A percentile compares a stretch with the other conserved stretches of the same genome.
Evolutionary conservation across 1,284 basidiomycete genomes (phyloP).

Genomic region (Volvariella volvacea): DNA sequence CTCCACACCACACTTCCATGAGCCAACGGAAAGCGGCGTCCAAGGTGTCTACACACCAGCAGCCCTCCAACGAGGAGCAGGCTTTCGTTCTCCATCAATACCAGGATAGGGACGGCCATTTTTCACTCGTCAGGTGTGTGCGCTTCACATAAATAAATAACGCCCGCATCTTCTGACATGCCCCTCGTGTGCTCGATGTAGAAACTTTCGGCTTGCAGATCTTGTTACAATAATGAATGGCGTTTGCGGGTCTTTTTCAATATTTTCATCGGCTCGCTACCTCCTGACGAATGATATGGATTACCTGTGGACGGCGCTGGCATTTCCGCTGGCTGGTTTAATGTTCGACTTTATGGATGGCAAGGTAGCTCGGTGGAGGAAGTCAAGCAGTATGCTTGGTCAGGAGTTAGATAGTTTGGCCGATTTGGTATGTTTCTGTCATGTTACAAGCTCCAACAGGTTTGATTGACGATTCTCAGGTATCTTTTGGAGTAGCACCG

Average conservation of each 20-base stretch:
- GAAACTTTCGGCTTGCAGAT: conserved; percentile 97
- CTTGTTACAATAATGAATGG: conserved; percentile 99
- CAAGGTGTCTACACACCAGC: neutral
- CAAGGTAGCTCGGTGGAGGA: conserved; percentile 96
- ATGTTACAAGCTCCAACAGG: neutral
- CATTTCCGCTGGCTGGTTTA: conserved; percentile 90
- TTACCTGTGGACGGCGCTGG: conserved; percentile 81
- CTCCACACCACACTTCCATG: neutral
- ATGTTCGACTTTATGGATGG: conserved; percentile 98
- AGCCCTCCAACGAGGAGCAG: neutral
- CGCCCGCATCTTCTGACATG: conserved; percentile 11
- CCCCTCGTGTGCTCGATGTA: conserved; percentile 24
- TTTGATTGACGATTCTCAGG: conserved; percentile 36
- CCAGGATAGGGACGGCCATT: conserved; percentile 85
- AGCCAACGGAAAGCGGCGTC: neutral
- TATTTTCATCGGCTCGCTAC: conserved; percentile 91
- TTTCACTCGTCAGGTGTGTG: conserved; percentile 84
- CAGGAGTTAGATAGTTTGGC: conserved; percentile 98
- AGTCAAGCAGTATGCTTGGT: conserved; percentile 92
- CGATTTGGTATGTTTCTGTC: conserved; percentile 64
- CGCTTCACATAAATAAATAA: conserved; percentile 10
- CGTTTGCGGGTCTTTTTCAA: conserved; percentile 93
- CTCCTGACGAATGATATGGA: conserved; percentile 77
- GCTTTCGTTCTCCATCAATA: conserved; percentile 68
- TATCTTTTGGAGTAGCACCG: conserved; percentile 97